Evolutionary conservation across 768 basidiomycete species (phyloP).

Genomic region (Artomyces pyxidatus): DNA sequence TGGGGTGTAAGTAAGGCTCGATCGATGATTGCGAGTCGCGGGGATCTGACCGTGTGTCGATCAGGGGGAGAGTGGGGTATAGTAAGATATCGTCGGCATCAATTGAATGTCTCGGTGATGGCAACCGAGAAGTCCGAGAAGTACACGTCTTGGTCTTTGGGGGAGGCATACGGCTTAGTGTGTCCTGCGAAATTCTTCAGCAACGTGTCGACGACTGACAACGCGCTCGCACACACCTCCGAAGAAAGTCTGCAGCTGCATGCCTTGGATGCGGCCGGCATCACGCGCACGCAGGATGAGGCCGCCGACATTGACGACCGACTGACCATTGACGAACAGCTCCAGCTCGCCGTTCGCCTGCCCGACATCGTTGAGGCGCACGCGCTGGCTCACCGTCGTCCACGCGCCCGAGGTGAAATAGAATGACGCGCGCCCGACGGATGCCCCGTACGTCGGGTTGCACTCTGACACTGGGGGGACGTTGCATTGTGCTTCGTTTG

Average conservation of each 20-base stretch:
- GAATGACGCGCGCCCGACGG: conserved; percentile 62
- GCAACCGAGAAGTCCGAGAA: conserved; percentile 68
- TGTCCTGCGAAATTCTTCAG: conserved; percentile 29
- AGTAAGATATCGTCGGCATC: too few species aligned
- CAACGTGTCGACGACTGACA: conserved; percentile 4
- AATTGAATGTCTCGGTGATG: conserved; percentile 39
- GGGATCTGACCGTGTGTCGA: too few species aligned
- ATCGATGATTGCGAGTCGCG: too few species aligned
- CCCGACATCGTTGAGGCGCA: conserved; percentile 67
- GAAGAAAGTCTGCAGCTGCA: conserved; percentile 77
- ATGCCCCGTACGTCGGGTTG: conserved; percentile 56
- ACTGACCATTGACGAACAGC: conserved; percentile 57
- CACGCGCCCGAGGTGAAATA: conserved; percentile 51
- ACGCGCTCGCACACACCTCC: conserved; percentile 38
- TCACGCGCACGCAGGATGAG: conserved; percentile 37
- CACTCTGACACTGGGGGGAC: conserved; percentile 39
- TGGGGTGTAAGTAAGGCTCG: too few species aligned
- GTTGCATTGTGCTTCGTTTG: conserved; percentile 41
- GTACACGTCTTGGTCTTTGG: conserved; percentile 51
- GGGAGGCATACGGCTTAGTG: conserved; percentile 42
- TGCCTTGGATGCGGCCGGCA: conserved; percentile 50
- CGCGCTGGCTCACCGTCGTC: conserved; percentile 56
- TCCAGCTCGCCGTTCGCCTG: conserved; percentile 65
- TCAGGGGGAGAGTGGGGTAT: too few species aligned
- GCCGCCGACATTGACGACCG: conserved; percentile 50